Base-by-base conservation (phyloP, 306 rosid species). In the Glycine tomentella region DNA sequence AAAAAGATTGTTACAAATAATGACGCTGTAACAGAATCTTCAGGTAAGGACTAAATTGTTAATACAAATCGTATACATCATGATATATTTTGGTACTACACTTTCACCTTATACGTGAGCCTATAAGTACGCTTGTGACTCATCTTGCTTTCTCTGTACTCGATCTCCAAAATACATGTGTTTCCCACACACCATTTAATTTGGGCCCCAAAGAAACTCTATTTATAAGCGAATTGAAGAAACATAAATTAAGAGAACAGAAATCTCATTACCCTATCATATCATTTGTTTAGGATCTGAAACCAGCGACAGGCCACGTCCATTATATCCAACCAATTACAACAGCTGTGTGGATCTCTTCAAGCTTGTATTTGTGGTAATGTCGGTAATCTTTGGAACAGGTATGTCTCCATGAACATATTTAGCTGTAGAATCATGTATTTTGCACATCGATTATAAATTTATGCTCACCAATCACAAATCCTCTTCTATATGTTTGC, bases 341-440 rank as follows among this genome's bases (percentile, higher is more conserved):
- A 48, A 33, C 36, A 16, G 72, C 55, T 68, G 65, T 64, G 25
- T 0, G 64, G 36, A 58, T 20, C 9, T 75, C 1, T 2, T 75
- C 8, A 68, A 58, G 71, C 57, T 75, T 40, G 8, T 69, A 49
- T 68, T 31, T 34, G 3, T 68, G 56, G 8, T 40, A 9, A 2
- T 68, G 17, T 48, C 77, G 65, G 5, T 75, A 6, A 68, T 82
- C 67, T 34, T 82, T 36, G 85, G 85, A 57, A 34, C 5, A 82
- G 81, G 85, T 82, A 75, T 7, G 76, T 15, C 4, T 13, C 40
- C 68, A 62, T 52, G 3, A 72, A 46, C 57, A 10, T 55, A 51
- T 25, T 48, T 38, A 38, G 42, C 42, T 61, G 4, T 20, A 16
- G 55, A 34, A 0, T 10, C 6, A 8, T 75, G 14, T 17, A 10